Conservation (phyloP, 1,139 yeast genomes). For the Suhomyces wounanorum region DNA sequence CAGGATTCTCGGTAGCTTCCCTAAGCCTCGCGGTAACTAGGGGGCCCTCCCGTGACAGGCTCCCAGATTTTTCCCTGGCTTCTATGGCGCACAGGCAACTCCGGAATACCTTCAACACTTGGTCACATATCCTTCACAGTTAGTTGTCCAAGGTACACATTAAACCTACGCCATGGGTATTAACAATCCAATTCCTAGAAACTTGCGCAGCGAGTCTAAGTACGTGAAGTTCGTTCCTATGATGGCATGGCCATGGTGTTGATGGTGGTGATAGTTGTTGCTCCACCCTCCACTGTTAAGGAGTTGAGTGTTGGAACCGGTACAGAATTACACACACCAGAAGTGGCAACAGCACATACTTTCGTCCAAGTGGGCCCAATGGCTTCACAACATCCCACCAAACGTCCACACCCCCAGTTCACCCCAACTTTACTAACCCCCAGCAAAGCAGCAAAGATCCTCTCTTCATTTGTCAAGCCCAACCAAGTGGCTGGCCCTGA, state of each 20-base stretch:
- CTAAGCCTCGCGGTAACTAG: not conserved
- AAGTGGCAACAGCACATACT: not conserved
- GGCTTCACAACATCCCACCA: not conserved
- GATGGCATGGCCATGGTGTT: not conserved
- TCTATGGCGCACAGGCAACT: slow-evolving; percentile 5
- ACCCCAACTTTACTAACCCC: slow-evolving; percentile 8
- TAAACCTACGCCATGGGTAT: slow-evolving; percentile 44
- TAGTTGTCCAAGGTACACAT: not conserved
- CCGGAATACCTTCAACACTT: slow-evolving; percentile 6
- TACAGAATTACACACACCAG: too few relatives aligned
- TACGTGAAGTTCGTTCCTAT: slow-evolving; percentile 40
- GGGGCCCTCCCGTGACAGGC: not conserved
- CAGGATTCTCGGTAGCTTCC: not conserved
- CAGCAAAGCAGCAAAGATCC: slow-evolving; percentile 93
- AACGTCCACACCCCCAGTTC: not conserved
- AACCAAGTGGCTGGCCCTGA: slow-evolving; percentile 91
- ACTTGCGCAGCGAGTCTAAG: slow-evolving; percentile 84
- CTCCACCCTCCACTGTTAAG: not conserved
- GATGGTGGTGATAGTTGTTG: not conserved
- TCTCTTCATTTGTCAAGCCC: slow-evolving; percentile 91
- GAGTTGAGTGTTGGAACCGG: too few relatives aligned
- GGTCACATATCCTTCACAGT: not conserved
- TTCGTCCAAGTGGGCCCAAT: not conserved
- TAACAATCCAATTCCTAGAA: slow-evolving; percentile 94
- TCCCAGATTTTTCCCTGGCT: not conserved